Percentiles rank a stretch among this genome's conserved stretches.
phyloP scores from a whole-genome alignment of 257 asterid genomes.

The Lantana camara region DNA sequence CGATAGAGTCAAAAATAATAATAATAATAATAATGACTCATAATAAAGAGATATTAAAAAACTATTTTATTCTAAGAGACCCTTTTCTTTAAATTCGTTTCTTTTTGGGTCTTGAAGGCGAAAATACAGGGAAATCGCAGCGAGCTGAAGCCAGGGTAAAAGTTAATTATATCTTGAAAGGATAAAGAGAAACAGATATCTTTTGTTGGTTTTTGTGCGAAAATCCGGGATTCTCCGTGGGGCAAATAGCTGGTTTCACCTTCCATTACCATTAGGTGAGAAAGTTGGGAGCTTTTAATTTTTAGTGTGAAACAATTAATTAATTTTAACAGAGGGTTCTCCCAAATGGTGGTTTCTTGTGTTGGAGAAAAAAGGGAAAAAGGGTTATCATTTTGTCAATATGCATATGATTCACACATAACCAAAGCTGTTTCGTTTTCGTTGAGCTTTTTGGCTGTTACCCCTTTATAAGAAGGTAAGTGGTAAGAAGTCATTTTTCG shows the following conservation, averaged over 20 bases:
- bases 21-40: too few species aligned
- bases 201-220: conserved; percentile 26
- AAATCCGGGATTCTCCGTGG: conserved; percentile 32
- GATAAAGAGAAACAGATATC: background rate
- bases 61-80: too few species aligned
- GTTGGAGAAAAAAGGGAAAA: conserved; percentile 14
- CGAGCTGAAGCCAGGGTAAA: conserved; percentile 17
- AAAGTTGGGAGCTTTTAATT: conserved; percentile 24
- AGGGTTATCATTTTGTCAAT: conserved; percentile 44
- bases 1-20: too few species aligned
- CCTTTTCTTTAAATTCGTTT: conserved; percentile 11
- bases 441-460: conserved; percentile 73
- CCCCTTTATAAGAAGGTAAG: conserved; percentile 36
- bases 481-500: conserved; percentile 25
- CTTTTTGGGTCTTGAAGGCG: conserved; percentile 18
- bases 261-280: conserved; percentile 35
- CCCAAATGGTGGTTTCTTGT: conserved; percentile 19
- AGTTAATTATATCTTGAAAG: conserved; percentile 3
- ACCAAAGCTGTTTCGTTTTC: conserved; percentile 48
- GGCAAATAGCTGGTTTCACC: conserved; percentile 31
- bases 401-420: conserved; percentile 42
- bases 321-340: conserved; percentile 13
- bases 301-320: conserved; percentile 12
- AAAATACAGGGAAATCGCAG: background rate
- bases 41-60: too few species aligned